Evolutionary conservation across 345 rosid genomes (phyloP).

Genomic region (Populus simonii): DNA sequence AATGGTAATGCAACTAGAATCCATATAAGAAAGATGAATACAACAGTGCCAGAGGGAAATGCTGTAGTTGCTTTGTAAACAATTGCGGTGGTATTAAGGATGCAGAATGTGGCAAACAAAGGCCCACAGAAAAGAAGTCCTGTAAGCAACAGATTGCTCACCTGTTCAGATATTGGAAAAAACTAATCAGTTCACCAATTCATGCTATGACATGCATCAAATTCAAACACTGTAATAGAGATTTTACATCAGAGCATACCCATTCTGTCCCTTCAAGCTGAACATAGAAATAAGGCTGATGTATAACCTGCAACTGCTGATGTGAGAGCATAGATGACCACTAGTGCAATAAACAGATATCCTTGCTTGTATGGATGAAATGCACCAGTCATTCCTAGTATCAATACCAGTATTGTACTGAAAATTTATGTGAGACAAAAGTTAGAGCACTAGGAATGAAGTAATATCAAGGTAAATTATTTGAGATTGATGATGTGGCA

Average conservation of each 20-base stretch:
- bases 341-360: constrained; percentile 24
- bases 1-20: constrained; percentile 20
- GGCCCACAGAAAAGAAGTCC: constrained; percentile 27
- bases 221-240: no score
- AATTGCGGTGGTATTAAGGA: constrained; percentile 22
- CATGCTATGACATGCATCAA: no score
- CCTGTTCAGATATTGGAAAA: constrained; percentile 3
- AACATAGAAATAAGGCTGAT: constrained; percentile 23
- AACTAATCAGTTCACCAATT: no score
- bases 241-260: constrained; percentile 1
- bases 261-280: constrained; percentile 29
- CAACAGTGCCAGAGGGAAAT: constrained; percentile 20
- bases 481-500: no score
- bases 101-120: constrained; percentile 23
- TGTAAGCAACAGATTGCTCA: constrained; percentile 23
- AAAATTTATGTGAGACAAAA: background rate
- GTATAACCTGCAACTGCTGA: constrained; percentile 25
- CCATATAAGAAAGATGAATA: constrained; percentile 22
- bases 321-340: constrained; percentile 28
- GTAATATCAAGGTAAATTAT: no score
- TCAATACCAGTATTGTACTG: constrained; percentile 22
- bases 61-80: constrained; percentile 26
- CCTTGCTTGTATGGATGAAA: constrained; percentile 28
- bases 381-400: constrained; percentile 22
- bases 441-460: no score